phyloP scores from a whole-genome alignment of 768 basidiomycete genomes.

The Tricholoma hemisulphureum region DNA sequence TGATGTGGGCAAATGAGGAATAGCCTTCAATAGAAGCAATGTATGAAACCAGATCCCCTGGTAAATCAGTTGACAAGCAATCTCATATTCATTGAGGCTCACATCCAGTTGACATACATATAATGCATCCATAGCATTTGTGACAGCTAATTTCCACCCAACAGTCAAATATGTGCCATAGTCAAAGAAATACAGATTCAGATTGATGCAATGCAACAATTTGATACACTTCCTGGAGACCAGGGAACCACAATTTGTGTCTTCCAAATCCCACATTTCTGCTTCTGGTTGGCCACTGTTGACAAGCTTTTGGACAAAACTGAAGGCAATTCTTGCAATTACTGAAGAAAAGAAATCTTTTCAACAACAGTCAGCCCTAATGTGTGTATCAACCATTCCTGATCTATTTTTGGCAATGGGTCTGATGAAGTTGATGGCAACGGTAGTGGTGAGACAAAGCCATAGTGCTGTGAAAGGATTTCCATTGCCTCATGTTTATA shows the following conservation, averaged over 20 bases:
- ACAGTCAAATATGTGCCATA: not conserved
- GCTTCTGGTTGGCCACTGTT: not conserved
- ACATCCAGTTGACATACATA: conserved; percentile 3
- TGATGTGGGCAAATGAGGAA: not conserved
- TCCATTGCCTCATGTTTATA: not conserved
- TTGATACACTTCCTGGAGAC: not conserved
- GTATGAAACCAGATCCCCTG: conserved; percentile 7
- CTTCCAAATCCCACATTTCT: not conserved
- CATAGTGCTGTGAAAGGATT: not conserved
- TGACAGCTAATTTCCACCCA: not conserved
- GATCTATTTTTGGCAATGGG: not conserved
- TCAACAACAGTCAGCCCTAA: not conserved
- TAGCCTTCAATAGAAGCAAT: not conserved
- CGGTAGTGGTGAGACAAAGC: not conserved
- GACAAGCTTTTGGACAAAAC: not conserved
- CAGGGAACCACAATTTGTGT: not conserved
- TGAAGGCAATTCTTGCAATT: not conserved
- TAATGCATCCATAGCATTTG: not conserved
- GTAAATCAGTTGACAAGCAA: not conserved
- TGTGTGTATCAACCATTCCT: not conserved
- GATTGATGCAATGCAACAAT: not conserved
- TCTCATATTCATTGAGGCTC: not conserved
- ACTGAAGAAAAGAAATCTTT: no score
- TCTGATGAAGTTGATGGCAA: not conserved
- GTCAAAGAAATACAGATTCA: not conserved